Conservation (phyloP, 179 eudicot genomes). For the Spergularia azorica region DNA sequence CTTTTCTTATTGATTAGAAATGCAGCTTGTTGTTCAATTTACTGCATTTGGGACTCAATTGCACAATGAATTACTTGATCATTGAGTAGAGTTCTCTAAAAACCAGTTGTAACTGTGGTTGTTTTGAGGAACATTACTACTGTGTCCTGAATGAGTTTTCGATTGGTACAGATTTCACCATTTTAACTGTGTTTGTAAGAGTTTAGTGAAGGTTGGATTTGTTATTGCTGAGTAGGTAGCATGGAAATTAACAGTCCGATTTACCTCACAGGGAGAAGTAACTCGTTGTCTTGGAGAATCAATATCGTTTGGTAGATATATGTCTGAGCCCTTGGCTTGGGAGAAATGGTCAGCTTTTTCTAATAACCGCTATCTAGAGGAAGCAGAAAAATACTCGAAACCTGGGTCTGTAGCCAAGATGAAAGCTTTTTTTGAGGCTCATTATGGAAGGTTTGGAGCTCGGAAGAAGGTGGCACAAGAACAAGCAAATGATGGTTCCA, state of each 20-base stretch:
- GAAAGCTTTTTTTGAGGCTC: slow-evolving; percentile 89
- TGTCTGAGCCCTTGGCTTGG: slow-evolving; percentile 76
- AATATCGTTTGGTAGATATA: slow-evolving; percentile 76
- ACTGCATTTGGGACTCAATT: neutral
- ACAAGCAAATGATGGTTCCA: slow-evolving; percentile 34
- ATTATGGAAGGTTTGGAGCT: slow-evolving; percentile 65
- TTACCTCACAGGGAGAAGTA: slow-evolving; percentile 54
- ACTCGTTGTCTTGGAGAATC: slow-evolving; percentile 65
- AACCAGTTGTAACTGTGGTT: neutral
- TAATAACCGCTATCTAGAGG: slow-evolving; percentile 77
- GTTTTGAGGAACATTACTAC: neutral
- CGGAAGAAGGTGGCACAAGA: slow-evolving; percentile 43
- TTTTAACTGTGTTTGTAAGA: neutral
- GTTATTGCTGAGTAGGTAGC: neutral
- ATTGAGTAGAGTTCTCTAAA: neutral
- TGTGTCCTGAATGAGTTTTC: neutral
- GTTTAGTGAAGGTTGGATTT: neutral
- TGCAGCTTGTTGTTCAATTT: neutral
- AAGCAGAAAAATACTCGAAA: slow-evolving; percentile 69
- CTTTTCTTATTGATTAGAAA: neutral
- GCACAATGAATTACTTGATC: neutral
- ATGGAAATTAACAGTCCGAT: neutral
- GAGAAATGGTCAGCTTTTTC: slow-evolving; percentile 80
- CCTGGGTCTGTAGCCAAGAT: slow-evolving; percentile 91
- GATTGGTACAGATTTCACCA: neutral